Base-by-base conservation (phyloP, 2,329 filamentous ascomycete species). In the Podosphaera fusca region DNA sequence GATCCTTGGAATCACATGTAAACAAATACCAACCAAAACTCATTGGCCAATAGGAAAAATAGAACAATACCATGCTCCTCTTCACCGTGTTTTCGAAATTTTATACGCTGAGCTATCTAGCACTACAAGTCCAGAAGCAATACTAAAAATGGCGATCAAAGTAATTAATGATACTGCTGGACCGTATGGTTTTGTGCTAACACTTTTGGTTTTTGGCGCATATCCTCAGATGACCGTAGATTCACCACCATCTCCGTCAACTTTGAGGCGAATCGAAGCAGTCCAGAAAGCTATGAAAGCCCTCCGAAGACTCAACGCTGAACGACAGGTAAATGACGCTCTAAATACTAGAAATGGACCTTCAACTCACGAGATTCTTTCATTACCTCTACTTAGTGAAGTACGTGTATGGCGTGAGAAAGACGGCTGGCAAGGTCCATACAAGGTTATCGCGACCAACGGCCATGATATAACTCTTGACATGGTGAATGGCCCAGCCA, bases 261-360 rank as follows among this genome's bases (percentile, higher is more conserved):
- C 38, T 33, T n/a, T 5, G 8, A 40, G 57, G 40, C 4, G 56
- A 31, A 31, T 56, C 49, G 31, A 9, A 2, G 52, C 59, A 7
- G 9, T 58, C 14, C 50, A 54, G 21, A 58, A 58, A 21, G 57
- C 57, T 5, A 58, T 57, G 47, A 55, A 52, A 4, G 57, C 55
- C 40, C 30, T 60, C 12, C 12, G 47, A 10, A 60, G 56, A 12
- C 21, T 57, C 3, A 31, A n/a, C 5, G 47, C 55, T 30, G 21
- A 50, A 21, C 35, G 56, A 14, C n/a, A 59, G 35, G n/a, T 58
- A 21, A 30, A 50, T 2, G 56, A 60, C 29, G 55, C 50, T 3
- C 34, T 60, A 0, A 54, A 49, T 47, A 57, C 14, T 2, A 9
- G 55, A 2, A 60, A 60, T 31, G 46, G 56, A 5, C 55, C 55